Evolutionary conservation across 2,329 filamentous ascomycete species (phyloP).

Genomic region (Cercospora brassicicola): DNA sequence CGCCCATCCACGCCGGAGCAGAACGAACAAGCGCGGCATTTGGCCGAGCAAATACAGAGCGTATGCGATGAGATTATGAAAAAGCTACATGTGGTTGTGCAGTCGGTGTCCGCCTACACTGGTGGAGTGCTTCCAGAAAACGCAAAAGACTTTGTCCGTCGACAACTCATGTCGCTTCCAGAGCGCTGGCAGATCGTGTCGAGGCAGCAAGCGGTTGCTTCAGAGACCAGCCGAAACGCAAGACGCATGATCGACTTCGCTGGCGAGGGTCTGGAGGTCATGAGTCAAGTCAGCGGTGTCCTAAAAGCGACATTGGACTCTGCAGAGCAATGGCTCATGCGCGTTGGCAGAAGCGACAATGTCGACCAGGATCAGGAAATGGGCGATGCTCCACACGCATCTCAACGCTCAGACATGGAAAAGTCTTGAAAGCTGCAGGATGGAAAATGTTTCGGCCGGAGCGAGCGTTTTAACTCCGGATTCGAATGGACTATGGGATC

Average conservation of each 20-base stretch:
- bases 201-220: conserved; percentile 34
- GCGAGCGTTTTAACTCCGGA: neutral
- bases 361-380: conserved; percentile 21
- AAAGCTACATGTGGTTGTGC: conserved; percentile 72
- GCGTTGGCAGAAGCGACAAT: conserved; percentile 30
- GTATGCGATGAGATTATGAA: conserved; percentile 52
- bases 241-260: conserved; percentile 82
- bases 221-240: conserved; percentile 58
- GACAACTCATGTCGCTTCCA: conserved; percentile 80
- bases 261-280: conserved; percentile 89
- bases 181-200: conserved; percentile 76
- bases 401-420: conserved; percentile 17
- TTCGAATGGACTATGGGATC: neutral
- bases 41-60: conserved; percentile 75
- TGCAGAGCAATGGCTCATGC: conserved; percentile 86
- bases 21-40: conserved; percentile 53
- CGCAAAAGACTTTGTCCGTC: conserved; percentile 76
- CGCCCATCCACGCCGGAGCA: conserved; percentile 38
- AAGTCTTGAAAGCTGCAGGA: conserved; percentile 18
- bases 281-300: conserved; percentile 83
- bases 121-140: conserved; percentile 91
- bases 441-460: neutral
- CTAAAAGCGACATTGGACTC: conserved; percentile 86
- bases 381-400: conserved; percentile 16
- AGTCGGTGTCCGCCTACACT: conserved; percentile 83